phyloP scores from a whole-genome alignment of 192 early-diverging fungal species.

The Ambispora gerdemannii region DNA sequence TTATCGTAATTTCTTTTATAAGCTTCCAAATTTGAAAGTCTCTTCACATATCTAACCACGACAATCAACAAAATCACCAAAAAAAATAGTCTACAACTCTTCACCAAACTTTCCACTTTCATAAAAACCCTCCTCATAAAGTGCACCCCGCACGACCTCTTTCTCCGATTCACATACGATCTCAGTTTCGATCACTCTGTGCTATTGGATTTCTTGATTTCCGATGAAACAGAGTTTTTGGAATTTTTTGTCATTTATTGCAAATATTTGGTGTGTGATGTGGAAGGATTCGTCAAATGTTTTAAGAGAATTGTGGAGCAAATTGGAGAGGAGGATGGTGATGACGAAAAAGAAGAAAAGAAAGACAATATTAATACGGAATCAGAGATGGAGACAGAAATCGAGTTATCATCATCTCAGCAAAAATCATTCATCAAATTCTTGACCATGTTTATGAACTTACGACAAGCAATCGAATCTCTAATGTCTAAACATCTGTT shows the following conservation, averaged over 20 bases:
- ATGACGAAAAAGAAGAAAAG: neutral
- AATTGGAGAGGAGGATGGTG: neutral
- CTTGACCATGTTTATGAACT: neutral
- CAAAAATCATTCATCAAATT: neutral
- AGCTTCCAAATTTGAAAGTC: neutral
- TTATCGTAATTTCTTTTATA: neutral
- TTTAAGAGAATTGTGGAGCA: slow-evolving; percentile 5
- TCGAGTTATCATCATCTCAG: no score
- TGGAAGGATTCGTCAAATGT: slow-evolving; percentile 4
- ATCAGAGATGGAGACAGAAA: no score
- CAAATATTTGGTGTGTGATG: slow-evolving; percentile 29
- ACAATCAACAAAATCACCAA: no score
- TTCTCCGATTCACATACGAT: slow-evolving; percentile 29
- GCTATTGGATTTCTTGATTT: slow-evolving; percentile 35
- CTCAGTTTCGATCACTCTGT: slow-evolving; percentile 28
- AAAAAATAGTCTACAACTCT: no score
- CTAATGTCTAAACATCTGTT: slow-evolving; percentile 14
- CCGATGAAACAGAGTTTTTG: slow-evolving; percentile 29
- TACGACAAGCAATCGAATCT: neutral
- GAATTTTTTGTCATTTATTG: slow-evolving; percentile 30
- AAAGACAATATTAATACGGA: neutral
- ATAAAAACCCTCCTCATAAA: neutral
- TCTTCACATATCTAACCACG: neutral
- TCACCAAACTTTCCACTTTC: neutral
- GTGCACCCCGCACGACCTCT: slow-evolving; percentile 30